phyloP scores from a whole-genome alignment of 2,329 filamentous ascomycete species.

The Elsinoe perseae region DNA sequence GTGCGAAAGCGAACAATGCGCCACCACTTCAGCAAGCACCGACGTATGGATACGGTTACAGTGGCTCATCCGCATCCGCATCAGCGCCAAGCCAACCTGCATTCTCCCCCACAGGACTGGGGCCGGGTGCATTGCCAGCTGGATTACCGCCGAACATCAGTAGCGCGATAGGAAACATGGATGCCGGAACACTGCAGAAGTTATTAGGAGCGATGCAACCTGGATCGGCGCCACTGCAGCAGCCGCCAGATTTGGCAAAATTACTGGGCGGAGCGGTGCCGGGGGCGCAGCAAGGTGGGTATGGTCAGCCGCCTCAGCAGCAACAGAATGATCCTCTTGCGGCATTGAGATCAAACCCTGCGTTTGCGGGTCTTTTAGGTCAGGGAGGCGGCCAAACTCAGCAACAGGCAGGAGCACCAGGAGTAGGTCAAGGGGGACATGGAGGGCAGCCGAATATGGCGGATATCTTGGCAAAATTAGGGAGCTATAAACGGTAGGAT shows the following conservation, averaged over 20 bases:
- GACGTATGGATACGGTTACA: conserved; percentile 23
- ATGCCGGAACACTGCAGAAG: conserved; percentile 62
- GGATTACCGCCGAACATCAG: conserved; percentile 46
- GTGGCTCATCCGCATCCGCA: conserved; percentile 16
- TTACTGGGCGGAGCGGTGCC: conserved; percentile 29
- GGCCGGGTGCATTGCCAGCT: neutral
- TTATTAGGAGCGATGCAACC: conserved; percentile 53
- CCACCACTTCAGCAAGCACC: conserved; percentile 33
- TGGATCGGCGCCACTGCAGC: conserved; percentile 24
- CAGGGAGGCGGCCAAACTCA: conserved; percentile 17
- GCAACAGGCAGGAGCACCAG: conserved; percentile 28
- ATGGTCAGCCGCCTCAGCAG: conserved; percentile 24
- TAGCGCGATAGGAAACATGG: conserved; percentile 58
- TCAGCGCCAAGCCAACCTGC: conserved; percentile 13
- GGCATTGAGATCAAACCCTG: conserved; percentile 25
- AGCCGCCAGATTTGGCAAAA: conserved; percentile 31
- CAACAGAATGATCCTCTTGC: conserved; percentile 27
- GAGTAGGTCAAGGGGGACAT: conserved; percentile 27
- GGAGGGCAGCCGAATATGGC: conserved; percentile 45
- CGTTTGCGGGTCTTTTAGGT: conserved; percentile 24
- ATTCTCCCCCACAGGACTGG: neutral
- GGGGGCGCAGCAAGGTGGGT: conserved; percentile 19
- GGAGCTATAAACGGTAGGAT: conserved; percentile 51
- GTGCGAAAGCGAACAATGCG: conserved; percentile 51
- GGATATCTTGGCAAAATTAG: conserved; percentile 67